Evolutionary conservation across 2,329 filamentous ascomycete species (phyloP), one percentile per base, ranked within the genome.

Genomic region (Colletotrichum sp.): DNA sequence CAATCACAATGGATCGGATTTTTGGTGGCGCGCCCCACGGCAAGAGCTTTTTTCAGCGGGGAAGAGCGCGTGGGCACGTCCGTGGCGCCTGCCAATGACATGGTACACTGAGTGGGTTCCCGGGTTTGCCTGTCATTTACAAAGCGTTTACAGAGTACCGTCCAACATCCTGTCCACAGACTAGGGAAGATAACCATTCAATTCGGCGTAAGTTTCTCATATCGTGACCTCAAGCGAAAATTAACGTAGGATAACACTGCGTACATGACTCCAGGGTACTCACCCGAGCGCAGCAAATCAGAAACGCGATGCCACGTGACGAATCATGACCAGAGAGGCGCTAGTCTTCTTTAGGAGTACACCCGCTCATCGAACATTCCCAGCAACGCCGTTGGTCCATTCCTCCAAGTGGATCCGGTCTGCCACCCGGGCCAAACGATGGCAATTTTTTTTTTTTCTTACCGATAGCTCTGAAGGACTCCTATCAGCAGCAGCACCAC

Each of bases 391-490:
- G 59, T 71, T 71, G 68, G 59, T 15, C 30, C 59, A 55, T 71
- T 65, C 44, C 55, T 21, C 12, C 13, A 8, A 16, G 68, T 71
- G 68, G 68, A 36, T 30, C 59, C 32, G 60, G n/a, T 18, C 15
- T 24, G 10, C 16, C 12, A 8, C 44, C 32, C 52, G 26, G 52
- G 21, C 55, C 21, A 44, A 69, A 28, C 32, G 39, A 70, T 63
- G 68, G 68, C 68, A 63, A 70, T 70, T 70, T 70, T 70, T 70
- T 70, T 63, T 62, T 59, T 59, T 28, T 16, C 21, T 16, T 59
- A 49, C 44, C 55, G 55, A 59, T 28, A 59, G 55, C 44, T 49
- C 39, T 49, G 5, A 49, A 18, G 39, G 39, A 21, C 52, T 59
- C 55, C 24, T 8, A 68, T 16, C 21, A 49, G 39, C 13, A 24